These are phyloP conservation scores for Bacterosira constricta DNA, from an alignment of 108 stramenopile genomes.

Conservation along the genomic window DNA sequence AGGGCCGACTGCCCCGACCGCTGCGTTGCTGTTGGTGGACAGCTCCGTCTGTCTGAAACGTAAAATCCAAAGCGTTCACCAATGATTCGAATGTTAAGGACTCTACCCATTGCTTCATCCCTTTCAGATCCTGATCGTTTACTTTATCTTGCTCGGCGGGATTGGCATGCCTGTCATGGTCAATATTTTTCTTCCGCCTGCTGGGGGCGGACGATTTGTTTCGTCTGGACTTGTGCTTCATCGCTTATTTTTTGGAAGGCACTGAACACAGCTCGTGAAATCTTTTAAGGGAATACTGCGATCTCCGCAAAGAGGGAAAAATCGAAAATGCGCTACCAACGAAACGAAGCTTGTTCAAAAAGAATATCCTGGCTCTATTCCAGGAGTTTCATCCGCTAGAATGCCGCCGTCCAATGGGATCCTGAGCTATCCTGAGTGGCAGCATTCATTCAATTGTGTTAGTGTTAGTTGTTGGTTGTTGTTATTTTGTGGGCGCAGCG, in stretches of 20 bases:
- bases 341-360: too few species aligned
- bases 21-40: not conserved
- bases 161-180: not conserved
- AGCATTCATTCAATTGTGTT: too few species aligned
- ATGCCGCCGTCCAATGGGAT: too few species aligned
- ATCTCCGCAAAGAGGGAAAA: too few species aligned
- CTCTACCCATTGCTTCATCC: constrained; percentile 34
- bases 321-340: too few species aligned
- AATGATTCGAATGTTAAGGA: constrained; percentile 28
- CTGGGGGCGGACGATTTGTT: not conserved
- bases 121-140: constrained; percentile 13
- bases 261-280: too few species aligned
- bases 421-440: too few species aligned
- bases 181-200: not conserved
- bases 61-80: constrained; percentile 25
- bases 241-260: not conserved
- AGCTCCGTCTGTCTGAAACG: constrained; percentile 11
- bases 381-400: too few species aligned
- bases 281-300: too few species aligned
- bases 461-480: not conserved
- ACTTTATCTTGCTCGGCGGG: not conserved
- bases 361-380: too few species aligned
- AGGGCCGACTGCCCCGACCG: not conserved
- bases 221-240: constrained; percentile 2
- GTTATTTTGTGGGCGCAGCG: too few species aligned